A percentile compares a stretch with the other conserved stretches of the same genome.
These are phyloP conservation scores for Guadua angustifolia DNA, from an alignment of 176 grass and related monocot species.

Conservation along the genomic window DNA sequence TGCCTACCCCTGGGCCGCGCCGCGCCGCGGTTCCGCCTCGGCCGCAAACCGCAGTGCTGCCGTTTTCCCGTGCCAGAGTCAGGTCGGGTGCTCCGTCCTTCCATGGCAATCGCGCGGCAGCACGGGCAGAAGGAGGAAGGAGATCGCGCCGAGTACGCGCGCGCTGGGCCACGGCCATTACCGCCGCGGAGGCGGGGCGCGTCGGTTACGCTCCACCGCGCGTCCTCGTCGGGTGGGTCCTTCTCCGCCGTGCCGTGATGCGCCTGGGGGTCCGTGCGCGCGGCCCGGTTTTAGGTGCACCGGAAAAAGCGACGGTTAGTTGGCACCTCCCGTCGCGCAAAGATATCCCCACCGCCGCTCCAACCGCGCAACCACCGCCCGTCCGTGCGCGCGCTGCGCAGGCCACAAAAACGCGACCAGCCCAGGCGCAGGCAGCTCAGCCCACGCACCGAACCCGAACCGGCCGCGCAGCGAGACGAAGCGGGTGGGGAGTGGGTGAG, in stretches of 20 bases:
- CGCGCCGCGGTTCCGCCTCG: no score
- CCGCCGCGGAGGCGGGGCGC: no score
- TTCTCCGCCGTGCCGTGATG: neutral
- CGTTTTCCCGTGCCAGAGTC: no score
- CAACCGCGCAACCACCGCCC: constrained; percentile 30
- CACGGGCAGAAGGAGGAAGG: no score
- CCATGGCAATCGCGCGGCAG: no score
- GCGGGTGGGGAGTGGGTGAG: neutral
- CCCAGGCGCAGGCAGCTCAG: neutral
- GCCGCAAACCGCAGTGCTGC: no score
- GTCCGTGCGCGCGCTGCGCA: neutral
- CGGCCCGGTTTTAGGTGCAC: constrained; percentile 25
- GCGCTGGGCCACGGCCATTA: no score
- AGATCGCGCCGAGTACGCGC: no score
- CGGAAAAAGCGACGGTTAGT: constrained; percentile 1
- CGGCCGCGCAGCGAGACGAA: neutral
- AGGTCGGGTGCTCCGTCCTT: no score
- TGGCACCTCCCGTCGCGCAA: neutral
- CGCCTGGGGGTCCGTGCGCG: neutral
- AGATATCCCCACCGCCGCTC: neutral
- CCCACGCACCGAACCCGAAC: neutral
- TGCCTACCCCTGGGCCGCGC: no score
- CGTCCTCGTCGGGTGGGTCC: neutral
- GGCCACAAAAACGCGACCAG: neutral
- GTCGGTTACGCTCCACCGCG: neutral